Evolutionary conservation across 176 grass and related monocot species (phyloP), one percentile per base, ranked within the genome.

Genomic region (Puya raimondii): DNA sequence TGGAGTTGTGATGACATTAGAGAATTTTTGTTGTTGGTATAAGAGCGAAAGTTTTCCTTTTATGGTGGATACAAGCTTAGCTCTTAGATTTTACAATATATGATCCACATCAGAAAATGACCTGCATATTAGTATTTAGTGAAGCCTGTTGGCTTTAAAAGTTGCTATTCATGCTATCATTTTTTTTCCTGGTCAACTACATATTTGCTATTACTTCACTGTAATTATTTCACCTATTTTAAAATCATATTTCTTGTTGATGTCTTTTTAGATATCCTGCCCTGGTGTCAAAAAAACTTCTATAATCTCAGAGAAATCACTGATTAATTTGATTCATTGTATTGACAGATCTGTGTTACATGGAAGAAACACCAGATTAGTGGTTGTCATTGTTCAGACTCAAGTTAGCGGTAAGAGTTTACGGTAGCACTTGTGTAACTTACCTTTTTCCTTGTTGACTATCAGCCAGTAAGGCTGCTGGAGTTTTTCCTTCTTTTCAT

Each of bases 331-430:
- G 22, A 70, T 68, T 14, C 47, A 67, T 83, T 84, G 15, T 72
- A 29, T 53, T 57, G 53, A 22, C 80, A 99, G 94, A 78, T 90
- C 94, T 80, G 72, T 79, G 69, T 63, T 93, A 74, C 87, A 85
- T 65, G 94, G 94, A 25, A 88, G 85, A 72, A 81, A 23, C 64
- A 91, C 78, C 48, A 89, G 81, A 86, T 84, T 93, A 78, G 80
- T 99, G 72, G 87, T 99, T 79, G 83, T 99, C 64, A 82, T 99
- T 63, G 78, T 99, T 65, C 94, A 88, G 22, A 65, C 65, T 70
- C 78, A 90, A 86, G 53, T 70, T 12, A 73, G 74, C 76, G 84
- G 89, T 97, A 75, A 81, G 81, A 81, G 10, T 20, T 42, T 61
- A 9, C 22, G 16, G 56, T 61, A 61, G 7, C 16, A 10, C 21